Evolutionary conservation across 352 stramenopile genomes (phyloP), one percentile per base, ranked within the genome.

Genomic region (Phytophthora melonis): DNA sequence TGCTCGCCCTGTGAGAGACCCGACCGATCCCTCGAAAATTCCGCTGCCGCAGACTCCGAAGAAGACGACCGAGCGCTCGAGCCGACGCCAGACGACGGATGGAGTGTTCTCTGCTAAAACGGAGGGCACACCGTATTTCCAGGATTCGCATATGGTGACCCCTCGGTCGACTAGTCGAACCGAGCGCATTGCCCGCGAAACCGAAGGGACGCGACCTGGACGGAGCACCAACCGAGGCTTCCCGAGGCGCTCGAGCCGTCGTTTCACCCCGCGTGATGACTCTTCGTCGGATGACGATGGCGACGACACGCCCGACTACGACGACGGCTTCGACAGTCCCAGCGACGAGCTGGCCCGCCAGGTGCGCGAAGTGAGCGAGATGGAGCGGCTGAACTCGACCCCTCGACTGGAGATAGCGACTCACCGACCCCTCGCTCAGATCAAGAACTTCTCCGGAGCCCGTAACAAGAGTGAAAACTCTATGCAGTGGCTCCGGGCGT

Each of bases 381-480:
- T 50, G n/a, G 18, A 18, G 14, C 16, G 9, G 0, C 7, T 10
- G 9, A 16, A 50, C 1, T 8, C 8, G 16, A 49, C 55, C 10
- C 34, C 55, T 9, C 10, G 13, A 18, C 3, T 61, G 7, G 49
- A 69, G 30, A 23, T 69, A 0, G 53, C 53, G 2, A 58, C 39
- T 1, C 63, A 69, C n/a, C 63, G 39, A 27, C 53, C 34, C 1
- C n/a, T 69, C 3, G 53, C 7, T 1, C 14, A 47, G 5, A 69
- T 69, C 39, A 50, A 58, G 18, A 10, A 36, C 3, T 63, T n/a
- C n/a, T n/a, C n/a, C n/a, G n/a, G n/a, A n/a, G n/a, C n/a, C n/a
- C n/a, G n/a, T n/a, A n/a, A n/a, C n/a, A n/a, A n/a, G n/a, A n/a
- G n/a, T n/a, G n/a, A n/a, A n/a, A n/a, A n/a, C n/a, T n/a, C n/a